Base-by-base conservation (phyloP, 768 basidiomycete genomes). In the Rhodosporidiobolus odoratus region DNA sequence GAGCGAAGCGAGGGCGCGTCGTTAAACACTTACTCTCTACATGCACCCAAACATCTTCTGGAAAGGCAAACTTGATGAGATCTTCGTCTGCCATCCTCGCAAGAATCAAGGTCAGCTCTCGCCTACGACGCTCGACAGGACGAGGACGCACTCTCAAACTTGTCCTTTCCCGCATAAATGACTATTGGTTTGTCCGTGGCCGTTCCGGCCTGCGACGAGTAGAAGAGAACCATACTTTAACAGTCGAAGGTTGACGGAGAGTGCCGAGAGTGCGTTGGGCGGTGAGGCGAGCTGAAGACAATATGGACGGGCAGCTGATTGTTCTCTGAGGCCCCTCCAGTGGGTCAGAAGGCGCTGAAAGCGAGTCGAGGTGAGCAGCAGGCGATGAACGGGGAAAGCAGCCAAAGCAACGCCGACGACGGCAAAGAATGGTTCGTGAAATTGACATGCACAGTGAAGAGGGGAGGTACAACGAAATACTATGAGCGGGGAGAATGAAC, bases 81-180 rank as follows among this genome's bases (percentile, higher is more conserved):
- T 96, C 93, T 79, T 98, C 95, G 81, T 99, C 95, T 98, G 79
- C 35, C 12, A 23, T 37, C 25, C n/a, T 6, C 23, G 37, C 58
- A 43, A 15, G 38, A 23, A 12, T 16, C 27, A 30, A 17, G 27
- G 52, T 53, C 30, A 19, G 30, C 10, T 30, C 13, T 53, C 27
- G 43, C 13, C 48, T 13, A n/a, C 25, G 48, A 13, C 48, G 48
- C 9, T 15, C 27, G 56, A 58, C 38, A 40, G 58, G 19, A 13
- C 16, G 16, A 69, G 69, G 17, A 23, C 75, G 45, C 56, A 72
- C 67, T 65, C 62, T 72, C 66, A 58, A 64, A 72, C 67, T 99
- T 98, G 84, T 99, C 95, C 78, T 86, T 87, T 37, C 95, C 82
- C 76, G 80, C 80, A 40, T 73, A 77, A 60, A 75, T 76, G 17